These are phyloP conservation scores for Sabuloglossum arenarium DNA, from an alignment of 495 filamentous ascomycete species.

Conservation along the genomic window DNA sequence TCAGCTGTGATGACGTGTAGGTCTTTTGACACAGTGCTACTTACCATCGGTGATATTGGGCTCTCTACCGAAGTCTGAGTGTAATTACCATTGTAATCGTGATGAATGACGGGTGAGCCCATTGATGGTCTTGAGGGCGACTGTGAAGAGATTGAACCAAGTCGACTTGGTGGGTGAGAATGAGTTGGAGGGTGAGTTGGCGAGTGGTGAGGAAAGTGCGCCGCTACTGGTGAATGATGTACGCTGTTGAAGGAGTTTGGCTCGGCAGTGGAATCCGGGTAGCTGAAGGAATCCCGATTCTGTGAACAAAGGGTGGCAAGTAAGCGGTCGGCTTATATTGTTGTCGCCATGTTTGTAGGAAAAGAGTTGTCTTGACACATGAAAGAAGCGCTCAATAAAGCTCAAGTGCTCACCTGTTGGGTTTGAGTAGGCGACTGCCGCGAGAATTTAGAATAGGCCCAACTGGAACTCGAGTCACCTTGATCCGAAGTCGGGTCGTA, in stretches of 20 bases:
- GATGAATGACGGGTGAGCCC: constrained; percentile 18
- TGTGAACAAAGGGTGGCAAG: constrained; percentile 5
- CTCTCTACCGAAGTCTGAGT: background rate
- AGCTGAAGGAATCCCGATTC: constrained; percentile 12
- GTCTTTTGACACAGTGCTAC: background rate
- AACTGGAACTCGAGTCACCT: constrained; percentile 17
- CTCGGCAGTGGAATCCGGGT: constrained; percentile 11
- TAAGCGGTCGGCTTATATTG: constrained; percentile 7
- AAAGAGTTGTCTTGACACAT: background rate
- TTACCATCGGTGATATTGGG: constrained; percentile 1
- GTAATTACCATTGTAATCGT: constrained; percentile 10
- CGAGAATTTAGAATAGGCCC: background rate
- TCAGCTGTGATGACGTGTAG: background rate
- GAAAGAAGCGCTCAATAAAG: background rate
- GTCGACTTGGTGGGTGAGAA: constrained; percentile 24
- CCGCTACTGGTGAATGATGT: background rate
- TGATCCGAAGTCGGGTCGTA: constrained; percentile 27
- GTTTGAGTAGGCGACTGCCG: background rate
- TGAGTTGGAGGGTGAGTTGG: constrained; percentile 16
- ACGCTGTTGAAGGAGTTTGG: constrained; percentile 8
- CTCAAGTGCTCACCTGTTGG: background rate
- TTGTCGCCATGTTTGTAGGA: background rate
- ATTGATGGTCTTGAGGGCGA: constrained; percentile 21
- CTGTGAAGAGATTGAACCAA: constrained; percentile 21
- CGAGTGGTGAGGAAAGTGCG: constrained; percentile 9